Evolutionary conservation across 768 basidiomycete genomes (phyloP).

Genomic region (Hypholoma sublateritium): DNA sequence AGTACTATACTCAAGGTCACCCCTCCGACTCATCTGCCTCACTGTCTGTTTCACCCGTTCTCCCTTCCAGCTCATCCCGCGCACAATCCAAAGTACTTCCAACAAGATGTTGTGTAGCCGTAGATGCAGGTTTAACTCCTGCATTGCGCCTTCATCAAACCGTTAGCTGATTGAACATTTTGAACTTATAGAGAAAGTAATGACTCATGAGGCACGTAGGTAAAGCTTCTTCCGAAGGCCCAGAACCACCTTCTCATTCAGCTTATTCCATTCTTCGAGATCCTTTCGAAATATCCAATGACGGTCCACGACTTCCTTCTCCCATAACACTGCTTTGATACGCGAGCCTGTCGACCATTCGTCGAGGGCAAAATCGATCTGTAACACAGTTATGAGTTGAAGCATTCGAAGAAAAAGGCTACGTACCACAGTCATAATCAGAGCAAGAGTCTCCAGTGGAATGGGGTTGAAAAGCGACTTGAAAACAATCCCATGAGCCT

Average conservation of each 20-base stretch:
- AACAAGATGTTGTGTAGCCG: not conserved
- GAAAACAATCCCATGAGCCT: not conserved
- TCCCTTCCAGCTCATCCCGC: not conserved
- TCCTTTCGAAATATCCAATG: not conserved
- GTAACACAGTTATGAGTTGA: not conserved
- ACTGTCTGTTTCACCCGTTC: constrained; percentile 2
- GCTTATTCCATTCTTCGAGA: not conserved
- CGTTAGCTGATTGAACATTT: too few relatives aligned
- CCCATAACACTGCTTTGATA: not conserved
- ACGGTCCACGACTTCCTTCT: not conserved
- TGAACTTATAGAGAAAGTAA: not conserved
- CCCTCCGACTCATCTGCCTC: not conserved
- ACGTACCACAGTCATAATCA: not conserved
- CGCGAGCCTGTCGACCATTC: not conserved
- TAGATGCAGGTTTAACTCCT: not conserved
- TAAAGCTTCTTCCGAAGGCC: not conserved
- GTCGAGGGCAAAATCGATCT: not conserved
- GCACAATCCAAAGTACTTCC: not conserved
- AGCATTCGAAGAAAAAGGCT: not conserved
- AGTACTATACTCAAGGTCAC: not conserved
- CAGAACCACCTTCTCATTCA: not conserved
- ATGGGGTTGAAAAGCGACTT: not conserved
- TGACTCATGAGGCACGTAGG: not conserved
- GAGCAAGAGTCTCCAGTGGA: not conserved
- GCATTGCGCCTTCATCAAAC: not conserved